Evolutionary conservation across 495 filamentous ascomycete species (phyloP), one percentile per base, ranked within the genome.

Genomic region (Rhypophila decipiens): DNA sequence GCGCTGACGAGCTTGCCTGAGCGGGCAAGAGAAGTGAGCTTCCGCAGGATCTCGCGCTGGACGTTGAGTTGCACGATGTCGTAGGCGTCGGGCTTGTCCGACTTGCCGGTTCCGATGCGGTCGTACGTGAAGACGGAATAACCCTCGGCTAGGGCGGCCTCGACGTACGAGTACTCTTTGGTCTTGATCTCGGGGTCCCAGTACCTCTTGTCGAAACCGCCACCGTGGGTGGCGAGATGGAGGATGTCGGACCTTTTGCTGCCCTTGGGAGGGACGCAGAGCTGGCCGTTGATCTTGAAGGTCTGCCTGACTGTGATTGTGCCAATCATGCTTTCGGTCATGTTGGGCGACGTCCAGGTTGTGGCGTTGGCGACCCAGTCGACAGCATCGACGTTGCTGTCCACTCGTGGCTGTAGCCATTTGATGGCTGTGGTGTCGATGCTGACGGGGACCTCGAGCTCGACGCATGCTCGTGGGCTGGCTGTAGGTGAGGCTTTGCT

Each of bases 171-270:
- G 56, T 76, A 75, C 18, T 75, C 72, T 55, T 69, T 72, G 45
- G 75, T 69, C 13, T 47, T 39, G 45, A 47, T 31, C 9, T 39
- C 22, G 21, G 15, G 22, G 22, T 47, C 45, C 59, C 76, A 67
- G 63, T 69, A 75, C 48, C 57, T 60, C 46, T 69, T 76, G 44
- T 77, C 74, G 44, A 77, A 79, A 11, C 76, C 77, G 49, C 76
- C 67, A 18, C 78, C 78, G 47, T 82, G 78, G 2, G 76, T 77
- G 13, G 80, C 56, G 22, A 82, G 47, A 51, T 80, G 77, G n/a
- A 81, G 50, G 10, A 56, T 68, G 18, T 66, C 36, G 23, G 39
- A 43, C 18, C 40, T 64, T 18, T 49, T 52, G 12, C 44, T 48
- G 9, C 50, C 56, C 21, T 47, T 61, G 27, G 58, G 54, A 5